Base-by-base conservation (phyloP, 495 filamentous ascomycete genomes). In the Xylaria longipes region DNA sequence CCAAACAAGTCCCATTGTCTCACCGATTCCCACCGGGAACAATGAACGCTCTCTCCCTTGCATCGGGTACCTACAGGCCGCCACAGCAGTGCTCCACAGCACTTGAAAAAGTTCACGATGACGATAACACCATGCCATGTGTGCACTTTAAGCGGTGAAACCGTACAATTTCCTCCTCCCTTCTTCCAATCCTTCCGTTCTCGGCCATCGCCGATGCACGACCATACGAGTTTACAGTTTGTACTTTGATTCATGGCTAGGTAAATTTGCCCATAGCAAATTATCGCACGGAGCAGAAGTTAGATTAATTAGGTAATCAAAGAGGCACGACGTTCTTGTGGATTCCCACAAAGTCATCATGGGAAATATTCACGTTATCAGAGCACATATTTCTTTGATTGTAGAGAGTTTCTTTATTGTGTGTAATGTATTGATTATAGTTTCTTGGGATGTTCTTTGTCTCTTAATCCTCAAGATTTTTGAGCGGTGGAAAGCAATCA, bases 401-500 rank as follows among this genome's bases (percentile, higher is more conserved):
- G 39, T 39, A 46, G 37, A 52, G 14, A 8, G 15, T 61, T 69
- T 60, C 3, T 70, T 62, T 29, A 37, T 62, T 69, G 11, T 45
- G 20, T 37, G 29, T 68, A 48, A 33, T 48, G 46, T 11, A 46
- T 22, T 48, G 29, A 46, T 61, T 48, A 27, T 17, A 48, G 0
- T 62, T 22, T 63, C 45, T 43, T 70, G 25, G 68, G 68, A 73
- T 62, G 33, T 61, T 60, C 69, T 43, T 70, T 64, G 67, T 48
- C 63, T 71, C 73, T 75, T 56, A 52, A 58, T 78, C 74, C 74
- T 68, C 60, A 72, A 71, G 72, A 71, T 54, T 31, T 58, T 56
- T 48, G 66, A 70, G 71, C 75, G 75, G 71, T 50, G 75, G 63
- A 62, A 70, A 71, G 71, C 77, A 79, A 76, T 79, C 77, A 68